Percentiles rank a stretch among this genome's conserved stretches.
Evolutionary conservation across 441 rosid species (phyloP).

Genomic region (Isatis lusitanica): DNA sequence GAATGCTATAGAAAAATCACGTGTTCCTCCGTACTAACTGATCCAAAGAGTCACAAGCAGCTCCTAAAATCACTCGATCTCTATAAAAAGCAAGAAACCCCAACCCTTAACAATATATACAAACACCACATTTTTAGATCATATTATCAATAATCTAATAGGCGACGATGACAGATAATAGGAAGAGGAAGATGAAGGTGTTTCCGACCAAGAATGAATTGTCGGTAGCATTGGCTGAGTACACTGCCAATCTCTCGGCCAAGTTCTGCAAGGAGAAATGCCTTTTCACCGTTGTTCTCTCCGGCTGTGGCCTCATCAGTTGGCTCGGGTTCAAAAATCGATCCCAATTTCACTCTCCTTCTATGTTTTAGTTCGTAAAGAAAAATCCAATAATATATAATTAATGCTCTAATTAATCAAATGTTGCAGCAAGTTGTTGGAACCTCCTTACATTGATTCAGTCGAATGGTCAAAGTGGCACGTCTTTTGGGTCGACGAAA

Average conservation of each 20-base stretch:
- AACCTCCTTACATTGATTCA: slow-evolving; percentile 55
- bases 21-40: background rate
- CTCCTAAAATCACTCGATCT: background rate
- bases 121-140: background rate
- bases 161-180: slow-evolving; percentile 6
- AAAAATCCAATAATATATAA: background rate
- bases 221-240: slow-evolving; percentile 61
- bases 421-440: slow-evolving; percentile 54
- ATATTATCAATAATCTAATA: background rate
- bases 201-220: slow-evolving; percentile 22
- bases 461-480: slow-evolving; percentile 84
- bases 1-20: background rate
- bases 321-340: slow-evolving; percentile 56
- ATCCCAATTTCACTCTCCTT: background rate
- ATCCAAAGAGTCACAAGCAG: background rate
- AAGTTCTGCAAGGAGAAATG: slow-evolving; percentile 58
- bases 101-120: background rate
- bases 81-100: slow-evolving; percentile 7
- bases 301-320: slow-evolving; percentile 75
- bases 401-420: background rate
- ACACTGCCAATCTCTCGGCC: slow-evolving; percentile 58
- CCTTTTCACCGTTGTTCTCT: slow-evolving; percentile 66
- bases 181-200: background rate
- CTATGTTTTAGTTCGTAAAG: background rate
- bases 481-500: slow-evolving; percentile 83